phyloP scores from a whole-genome alignment of 805 yeast species.

The Candida coquimbonensis region DNA sequence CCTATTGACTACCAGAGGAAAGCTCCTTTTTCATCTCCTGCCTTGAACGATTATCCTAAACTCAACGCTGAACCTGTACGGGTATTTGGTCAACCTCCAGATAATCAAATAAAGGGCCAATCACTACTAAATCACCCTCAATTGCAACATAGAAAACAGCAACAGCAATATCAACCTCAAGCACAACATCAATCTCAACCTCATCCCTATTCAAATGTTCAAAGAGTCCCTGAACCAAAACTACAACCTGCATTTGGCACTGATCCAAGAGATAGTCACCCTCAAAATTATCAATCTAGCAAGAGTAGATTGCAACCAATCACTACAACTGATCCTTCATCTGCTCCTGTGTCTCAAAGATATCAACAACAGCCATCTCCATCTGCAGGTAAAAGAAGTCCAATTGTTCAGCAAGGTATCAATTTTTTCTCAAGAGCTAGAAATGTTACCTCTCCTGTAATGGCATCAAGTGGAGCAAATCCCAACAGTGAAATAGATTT shows the following conservation, averaged over 20 bases:
- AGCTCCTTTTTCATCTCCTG: slow-evolving; percentile 1
- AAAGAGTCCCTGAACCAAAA: neutral
- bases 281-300: neutral
- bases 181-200: slow-evolving; percentile 18
- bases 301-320: slow-evolving; percentile 13
- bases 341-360: slow-evolving; percentile 14
- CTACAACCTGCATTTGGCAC: slow-evolving; percentile 4
- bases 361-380: slow-evolving; percentile 17
- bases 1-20: neutral
- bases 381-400: slow-evolving; percentile 23
- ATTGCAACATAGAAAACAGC: slow-evolving; percentile 17
- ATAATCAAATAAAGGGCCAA: too few species aligned
- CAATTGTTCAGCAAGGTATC: slow-evolving; percentile 32
- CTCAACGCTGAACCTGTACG: neutral
- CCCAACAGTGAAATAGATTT: neutral
- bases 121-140: neutral
- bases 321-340: slow-evolving; percentile 10
- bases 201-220: slow-evolving; percentile 2
- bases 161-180: neutral
- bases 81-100: slow-evolving; percentile 6
- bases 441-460: slow-evolving; percentile 19
- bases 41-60: neutral
- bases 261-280: neutral
- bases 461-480: slow-evolving; percentile 1
- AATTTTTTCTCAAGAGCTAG: slow-evolving; percentile 27